Evolutionary conservation across 2,329 filamentous ascomycete genomes (phyloP).

Genomic region (Exophiala spinifera): DNA sequence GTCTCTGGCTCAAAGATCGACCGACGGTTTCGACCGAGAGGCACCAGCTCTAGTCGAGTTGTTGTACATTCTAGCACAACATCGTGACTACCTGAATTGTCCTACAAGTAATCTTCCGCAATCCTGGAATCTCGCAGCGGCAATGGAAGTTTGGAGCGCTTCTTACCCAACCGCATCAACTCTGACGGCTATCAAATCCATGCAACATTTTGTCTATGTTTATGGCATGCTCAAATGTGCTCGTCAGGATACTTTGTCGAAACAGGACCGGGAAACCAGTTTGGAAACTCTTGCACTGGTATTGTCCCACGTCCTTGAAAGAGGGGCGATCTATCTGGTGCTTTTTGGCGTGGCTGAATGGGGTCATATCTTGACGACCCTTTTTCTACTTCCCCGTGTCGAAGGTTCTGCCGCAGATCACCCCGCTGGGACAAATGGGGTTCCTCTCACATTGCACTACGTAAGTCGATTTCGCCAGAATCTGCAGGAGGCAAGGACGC

Average conservation of each 20-base stretch:
- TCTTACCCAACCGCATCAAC: not conserved
- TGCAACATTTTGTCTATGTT: slow-evolving; percentile 11
- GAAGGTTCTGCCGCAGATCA: too few relatives aligned
- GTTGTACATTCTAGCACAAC: slow-evolving; percentile 6
- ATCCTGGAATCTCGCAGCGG: not conserved
- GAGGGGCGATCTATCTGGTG: slow-evolving; percentile 7
- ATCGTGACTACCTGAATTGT: not conserved
- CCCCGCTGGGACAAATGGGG: not conserved
- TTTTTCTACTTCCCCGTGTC: slow-evolving; percentile 19
- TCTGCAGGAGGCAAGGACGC: not conserved
- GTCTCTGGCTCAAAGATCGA: slow-evolving; percentile 1
- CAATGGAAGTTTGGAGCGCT: slow-evolving; percentile 1
- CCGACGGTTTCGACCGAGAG: slow-evolving; percentile 5
- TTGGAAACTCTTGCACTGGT: slow-evolving; percentile 4
- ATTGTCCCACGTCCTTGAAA: slow-evolving; percentile 8
- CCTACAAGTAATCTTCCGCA: not conserved
- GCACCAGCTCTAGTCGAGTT: slow-evolving; percentile 8
- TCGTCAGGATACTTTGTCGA: not conserved
- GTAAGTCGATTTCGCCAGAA: slow-evolving; percentile 8
- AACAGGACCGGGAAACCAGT: not conserved
- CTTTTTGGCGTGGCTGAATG: slow-evolving; percentile 15
- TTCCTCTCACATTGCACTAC: slow-evolving; percentile 2
- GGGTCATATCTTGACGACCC: slow-evolving; percentile 16
- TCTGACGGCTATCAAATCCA: slow-evolving; percentile 1
- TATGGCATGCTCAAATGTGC: slow-evolving; percentile 13